A percentile compares a stretch with the other conserved stretches of the same genome.
Conservation (phyloP, 1,139 yeast genomes). For the Suhomyces panamericanus region DNA sequence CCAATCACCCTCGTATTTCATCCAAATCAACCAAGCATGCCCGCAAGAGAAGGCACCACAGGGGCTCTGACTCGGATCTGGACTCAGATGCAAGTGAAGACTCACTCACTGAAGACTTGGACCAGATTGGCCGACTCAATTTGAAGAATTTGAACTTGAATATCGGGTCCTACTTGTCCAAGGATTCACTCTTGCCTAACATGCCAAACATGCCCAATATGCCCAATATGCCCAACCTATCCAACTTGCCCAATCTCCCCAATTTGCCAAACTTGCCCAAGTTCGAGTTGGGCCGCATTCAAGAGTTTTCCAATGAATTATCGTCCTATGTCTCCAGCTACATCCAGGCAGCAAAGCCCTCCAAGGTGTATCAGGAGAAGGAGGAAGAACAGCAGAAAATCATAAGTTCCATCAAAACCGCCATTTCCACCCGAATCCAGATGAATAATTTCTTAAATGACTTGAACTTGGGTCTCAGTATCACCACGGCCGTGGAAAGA, state of each 20-base stretch:
- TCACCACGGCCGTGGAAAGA: slow-evolving; percentile 55
- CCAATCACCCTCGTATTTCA: background rate
- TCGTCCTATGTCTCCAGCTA: slow-evolving; percentile 32
- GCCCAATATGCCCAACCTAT: slow-evolving; percentile 10
- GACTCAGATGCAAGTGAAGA: slow-evolving; percentile 27
- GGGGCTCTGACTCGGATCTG: background rate
- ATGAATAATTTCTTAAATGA: slow-evolving; percentile 52
- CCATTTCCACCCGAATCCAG: slow-evolving; percentile 46
- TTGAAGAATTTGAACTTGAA: slow-evolving; percentile 21
- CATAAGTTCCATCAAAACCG: slow-evolving; percentile 37
- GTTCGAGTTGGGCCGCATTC: slow-evolving; percentile 26
- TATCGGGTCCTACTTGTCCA: slow-evolving; percentile 18
- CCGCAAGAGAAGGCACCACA: slow-evolving; percentile 4
- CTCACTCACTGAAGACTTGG: slow-evolving; percentile 44
- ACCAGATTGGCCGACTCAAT: slow-evolving; percentile 45
- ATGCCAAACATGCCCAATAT: slow-evolving; percentile 19
- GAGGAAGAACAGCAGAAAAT: slow-evolving; percentile 14
- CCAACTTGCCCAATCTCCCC: slow-evolving; percentile 17
- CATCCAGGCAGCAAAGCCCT: slow-evolving; percentile 17
- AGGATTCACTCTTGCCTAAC: slow-evolving; percentile 13
- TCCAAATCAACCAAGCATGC: background rate
- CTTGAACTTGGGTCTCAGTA: slow-evolving; percentile 51
- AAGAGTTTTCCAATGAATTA: slow-evolving; percentile 33
- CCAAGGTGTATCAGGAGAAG: slow-evolving; percentile 6
- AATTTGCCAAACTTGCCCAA: slow-evolving; percentile 22